Percentiles rank a stretch among this genome's conserved stretches.
Conservation (phyloP, 2,329 filamentous ascomycete genomes). For the Fusarium denticulatum region DNA sequence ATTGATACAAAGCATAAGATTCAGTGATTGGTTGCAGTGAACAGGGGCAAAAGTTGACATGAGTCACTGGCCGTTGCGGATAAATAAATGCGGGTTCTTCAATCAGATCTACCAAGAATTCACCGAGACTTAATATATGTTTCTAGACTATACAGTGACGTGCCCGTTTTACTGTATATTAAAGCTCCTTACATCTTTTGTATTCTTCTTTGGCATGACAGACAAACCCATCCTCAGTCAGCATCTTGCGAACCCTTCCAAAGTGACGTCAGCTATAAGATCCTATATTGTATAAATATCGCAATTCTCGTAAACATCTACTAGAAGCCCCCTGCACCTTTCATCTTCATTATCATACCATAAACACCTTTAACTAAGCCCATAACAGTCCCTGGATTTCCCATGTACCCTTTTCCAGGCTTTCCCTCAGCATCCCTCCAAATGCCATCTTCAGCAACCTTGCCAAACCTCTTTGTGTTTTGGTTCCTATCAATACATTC, state of each 20-base stretch:
- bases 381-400: conserved; percentile 22
- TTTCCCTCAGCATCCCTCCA: conserved; percentile 30
- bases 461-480: conserved; percentile 70
- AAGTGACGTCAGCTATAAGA: neutral
- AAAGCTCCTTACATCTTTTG: rapidly evolving
- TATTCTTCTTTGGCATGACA: neutral
- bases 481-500: conserved; percentile 71
- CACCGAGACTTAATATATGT: rapidly evolving
- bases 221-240: neutral
- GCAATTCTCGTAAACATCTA: neutral
- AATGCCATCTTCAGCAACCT: conserved; percentile 36
- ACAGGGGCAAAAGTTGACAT: neutral
- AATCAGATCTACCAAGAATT: neutral
- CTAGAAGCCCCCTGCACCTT: conserved; percentile 9
- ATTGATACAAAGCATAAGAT: neutral
- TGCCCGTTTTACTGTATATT: rapidly evolving
- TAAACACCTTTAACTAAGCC: conserved; percentile 19
- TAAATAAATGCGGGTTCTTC: neutral
- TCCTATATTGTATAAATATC: too few species aligned
- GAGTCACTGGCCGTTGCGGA: neutral
- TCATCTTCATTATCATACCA: conserved; percentile 31
- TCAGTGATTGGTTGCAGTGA: neutral
- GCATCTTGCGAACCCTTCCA: neutral
- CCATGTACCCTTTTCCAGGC: conserved; percentile 29
- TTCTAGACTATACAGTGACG: rapidly evolving